These are phyloP conservation scores for Fusarium austroafricanum DNA, from an alignment of 2,329 filamentous ascomycete genomes.

Conservation along the genomic window DNA sequence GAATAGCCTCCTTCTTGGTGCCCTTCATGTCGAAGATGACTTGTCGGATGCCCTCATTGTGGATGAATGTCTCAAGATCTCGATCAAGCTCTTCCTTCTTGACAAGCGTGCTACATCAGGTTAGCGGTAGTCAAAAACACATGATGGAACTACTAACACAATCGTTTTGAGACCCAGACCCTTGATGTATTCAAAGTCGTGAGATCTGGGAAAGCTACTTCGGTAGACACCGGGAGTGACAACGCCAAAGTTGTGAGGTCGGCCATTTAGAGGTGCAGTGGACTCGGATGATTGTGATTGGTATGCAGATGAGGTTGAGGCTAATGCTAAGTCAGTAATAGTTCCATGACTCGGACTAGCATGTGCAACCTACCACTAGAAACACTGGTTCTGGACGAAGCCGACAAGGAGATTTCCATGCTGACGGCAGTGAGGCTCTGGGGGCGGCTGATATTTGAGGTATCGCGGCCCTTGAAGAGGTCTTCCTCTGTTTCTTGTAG, in stretches of 20 bases:
- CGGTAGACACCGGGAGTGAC: slow-evolving; percentile 82
- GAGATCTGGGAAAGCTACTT: slow-evolving; percentile 79
- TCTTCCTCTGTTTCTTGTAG: slow-evolving; percentile 45
- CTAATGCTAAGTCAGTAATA: slow-evolving; percentile 27
- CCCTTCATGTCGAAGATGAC: slow-evolving; percentile 81
- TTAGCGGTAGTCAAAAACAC: slow-evolving; percentile 22
- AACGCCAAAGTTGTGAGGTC: slow-evolving; percentile 79
- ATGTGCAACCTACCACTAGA: slow-evolving; percentile 31
- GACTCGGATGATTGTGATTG: slow-evolving; percentile 31
- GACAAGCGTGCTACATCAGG: slow-evolving; percentile 66
- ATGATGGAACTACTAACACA: slow-evolving; percentile 65
- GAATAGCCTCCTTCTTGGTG: slow-evolving; percentile 85
- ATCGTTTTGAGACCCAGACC: slow-evolving; percentile 80
- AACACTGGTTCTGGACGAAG: slow-evolving; percentile 27
- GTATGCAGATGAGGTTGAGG: slow-evolving; percentile 33
- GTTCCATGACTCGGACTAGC: neutral
- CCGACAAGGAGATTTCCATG: slow-evolving; percentile 31
- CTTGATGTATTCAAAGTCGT: slow-evolving; percentile 77
- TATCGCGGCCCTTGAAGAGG: slow-evolving; percentile 35
- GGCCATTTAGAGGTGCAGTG: slow-evolving; percentile 45
- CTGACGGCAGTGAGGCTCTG: slow-evolving; percentile 23
- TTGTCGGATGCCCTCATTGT: slow-evolving; percentile 75
- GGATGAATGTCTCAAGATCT: slow-evolving; percentile 71
- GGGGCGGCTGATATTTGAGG: slow-evolving; percentile 27
- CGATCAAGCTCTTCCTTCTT: slow-evolving; percentile 67